A percentile compares a stretch with the other conserved stretches of the same genome.
phyloP scores from a whole-genome alignment of 139 green algal species.

The Dunaliella primolecta region DNA sequence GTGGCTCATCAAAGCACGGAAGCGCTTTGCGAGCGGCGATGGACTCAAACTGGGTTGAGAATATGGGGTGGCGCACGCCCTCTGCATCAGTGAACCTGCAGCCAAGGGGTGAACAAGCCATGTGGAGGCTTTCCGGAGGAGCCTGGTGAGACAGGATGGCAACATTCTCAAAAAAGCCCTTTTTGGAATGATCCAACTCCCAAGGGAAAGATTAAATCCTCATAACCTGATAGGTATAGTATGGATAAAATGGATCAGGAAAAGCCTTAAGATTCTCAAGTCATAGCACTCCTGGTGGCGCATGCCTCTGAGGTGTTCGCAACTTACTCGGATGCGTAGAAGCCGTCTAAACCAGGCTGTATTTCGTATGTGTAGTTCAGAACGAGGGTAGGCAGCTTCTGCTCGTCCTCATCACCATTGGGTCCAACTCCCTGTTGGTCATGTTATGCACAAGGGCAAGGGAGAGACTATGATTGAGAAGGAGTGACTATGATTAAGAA shows the following conservation, averaged over 20 bases:
- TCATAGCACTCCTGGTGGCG: background rate
- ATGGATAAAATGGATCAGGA: background rate
- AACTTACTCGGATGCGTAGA: slow-evolving; percentile 7
- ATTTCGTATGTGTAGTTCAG: background rate
- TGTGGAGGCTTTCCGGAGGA: background rate
- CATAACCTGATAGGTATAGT: background rate
- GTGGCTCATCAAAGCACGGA: slow-evolving; percentile 92
- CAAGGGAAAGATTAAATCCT: background rate
- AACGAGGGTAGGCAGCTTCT: background rate
- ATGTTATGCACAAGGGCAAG: background rate
- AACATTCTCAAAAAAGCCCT: background rate
- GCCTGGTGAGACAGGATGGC: too few relatives aligned
- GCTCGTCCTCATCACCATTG: background rate
- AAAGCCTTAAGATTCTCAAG: background rate
- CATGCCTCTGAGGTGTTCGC: background rate
- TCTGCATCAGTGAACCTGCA: background rate
- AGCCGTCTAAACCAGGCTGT: slow-evolving; percentile 4
- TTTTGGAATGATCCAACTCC: background rate
- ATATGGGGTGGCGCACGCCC: slow-evolving; percentile 44
- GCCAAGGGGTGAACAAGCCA: background rate
- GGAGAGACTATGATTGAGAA: background rate
- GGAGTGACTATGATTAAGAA: background rate
- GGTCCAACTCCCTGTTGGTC: background rate
- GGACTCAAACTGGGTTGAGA: slow-evolving; percentile 80
- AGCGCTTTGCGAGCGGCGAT: slow-evolving; percentile 73